phyloP scores from a whole-genome alignment of 2,329 filamentous ascomycete genomes.

The Talaromyces marneffei region DNA sequence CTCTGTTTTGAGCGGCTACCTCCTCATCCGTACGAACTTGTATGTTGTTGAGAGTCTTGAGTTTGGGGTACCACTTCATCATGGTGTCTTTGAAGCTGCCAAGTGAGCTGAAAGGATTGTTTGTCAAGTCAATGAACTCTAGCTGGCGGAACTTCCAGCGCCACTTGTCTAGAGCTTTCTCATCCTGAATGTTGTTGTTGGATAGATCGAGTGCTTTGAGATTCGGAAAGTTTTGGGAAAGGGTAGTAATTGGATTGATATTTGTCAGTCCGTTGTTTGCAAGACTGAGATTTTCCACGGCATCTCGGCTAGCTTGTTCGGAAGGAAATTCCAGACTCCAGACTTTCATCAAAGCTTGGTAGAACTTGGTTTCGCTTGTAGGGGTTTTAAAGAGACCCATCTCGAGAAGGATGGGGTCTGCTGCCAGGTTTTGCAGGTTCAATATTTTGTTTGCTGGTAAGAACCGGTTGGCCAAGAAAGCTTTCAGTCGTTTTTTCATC shows the following conservation, averaged over 20 bases:
- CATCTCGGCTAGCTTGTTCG: constrained; percentile 64
- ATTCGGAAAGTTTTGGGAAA: constrained; percentile 75
- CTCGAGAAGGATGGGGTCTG: constrained; percentile 64
- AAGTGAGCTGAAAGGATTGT: constrained; percentile 64
- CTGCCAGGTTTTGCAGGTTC: constrained; percentile 70
- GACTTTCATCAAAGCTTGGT: constrained; percentile 83
- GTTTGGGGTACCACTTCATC: constrained; percentile 73
- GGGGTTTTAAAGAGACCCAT: constrained; percentile 70
- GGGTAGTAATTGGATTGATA: constrained; percentile 64
- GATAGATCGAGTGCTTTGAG: constrained; percentile 85
- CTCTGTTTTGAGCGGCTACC: constrained; percentile 53
- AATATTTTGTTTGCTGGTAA: constrained; percentile 65
- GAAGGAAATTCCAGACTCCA: constrained; percentile 73
- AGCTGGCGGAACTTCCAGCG: constrained; percentile 70
- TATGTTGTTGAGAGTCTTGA: constrained; percentile 69
- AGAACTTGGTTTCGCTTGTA: constrained; percentile 75
- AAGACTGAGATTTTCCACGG: constrained; percentile 75
- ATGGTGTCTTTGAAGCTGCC: constrained; percentile 63
- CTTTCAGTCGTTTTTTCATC: constrained; percentile 62
- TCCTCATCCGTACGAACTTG: constrained; percentile 69
- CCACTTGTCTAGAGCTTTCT: constrained; percentile 68
- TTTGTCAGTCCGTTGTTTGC: constrained; percentile 72
- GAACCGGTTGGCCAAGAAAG: constrained; percentile 71
- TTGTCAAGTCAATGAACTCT: constrained; percentile 71
- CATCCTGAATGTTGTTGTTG: constrained; percentile 67